These are phyloP conservation scores for Trichosanthes truncata DNA, from an alignment of 306 rosid species.

Conservation along the genomic window DNA sequence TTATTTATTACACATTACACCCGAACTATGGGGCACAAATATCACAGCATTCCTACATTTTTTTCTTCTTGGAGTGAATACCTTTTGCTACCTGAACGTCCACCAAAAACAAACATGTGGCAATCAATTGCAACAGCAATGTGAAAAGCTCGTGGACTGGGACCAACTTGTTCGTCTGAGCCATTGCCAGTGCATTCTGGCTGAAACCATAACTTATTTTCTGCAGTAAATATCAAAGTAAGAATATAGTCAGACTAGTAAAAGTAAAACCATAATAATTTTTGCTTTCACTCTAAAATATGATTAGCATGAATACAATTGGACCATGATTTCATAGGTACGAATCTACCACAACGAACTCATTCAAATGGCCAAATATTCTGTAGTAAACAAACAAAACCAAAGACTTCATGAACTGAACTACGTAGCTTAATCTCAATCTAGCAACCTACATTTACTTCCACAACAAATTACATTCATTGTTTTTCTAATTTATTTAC, in stretches of 20 bases:
- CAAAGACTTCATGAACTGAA: background rate
- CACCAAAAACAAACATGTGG: constrained; percentile 95
- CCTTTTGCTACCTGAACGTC: constrained; percentile 80
- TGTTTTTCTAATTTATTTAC: background rate
- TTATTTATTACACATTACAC: background rate
- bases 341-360: background rate
- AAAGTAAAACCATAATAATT: background rate
- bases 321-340: background rate
- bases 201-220: constrained; percentile 64
- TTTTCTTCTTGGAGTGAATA: constrained; percentile 9
- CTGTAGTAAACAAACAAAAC: background rate
- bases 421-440: background rate
- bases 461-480: background rate
- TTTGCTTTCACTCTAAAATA: background rate
- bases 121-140: constrained; percentile 87
- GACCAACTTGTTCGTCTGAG: constrained; percentile 73
- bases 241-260: background rate
- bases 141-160: constrained; percentile 86
- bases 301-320: background rate
- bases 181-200: constrained; percentile 92
- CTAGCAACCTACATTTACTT: constrained; percentile 3
- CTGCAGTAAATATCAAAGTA: constrained; percentile 27
- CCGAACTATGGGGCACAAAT: background rate
- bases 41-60: background rate
- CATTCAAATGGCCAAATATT: background rate